These are phyloP conservation scores for Penicillium sp. DNA, from an alignment of 2,329 filamentous ascomycete species.

Conservation along the genomic window DNA sequence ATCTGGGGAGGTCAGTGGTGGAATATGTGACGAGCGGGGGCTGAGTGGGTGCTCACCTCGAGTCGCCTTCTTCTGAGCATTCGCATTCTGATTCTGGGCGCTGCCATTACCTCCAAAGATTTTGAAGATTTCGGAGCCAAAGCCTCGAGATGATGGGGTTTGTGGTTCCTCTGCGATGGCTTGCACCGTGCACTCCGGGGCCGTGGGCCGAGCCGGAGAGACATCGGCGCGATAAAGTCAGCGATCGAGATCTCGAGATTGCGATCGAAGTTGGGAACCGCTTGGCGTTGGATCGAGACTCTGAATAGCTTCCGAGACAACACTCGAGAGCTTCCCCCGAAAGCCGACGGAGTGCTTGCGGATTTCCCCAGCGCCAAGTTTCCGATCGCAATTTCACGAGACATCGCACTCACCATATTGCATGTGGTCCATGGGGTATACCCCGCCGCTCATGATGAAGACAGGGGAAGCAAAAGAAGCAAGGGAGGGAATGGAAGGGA, in stretches of 20 bases:
- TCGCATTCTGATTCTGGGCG: constrained; percentile 32
- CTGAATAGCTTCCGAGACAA: neutral
- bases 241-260: constrained; percentile 1
- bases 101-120: constrained; percentile 53
- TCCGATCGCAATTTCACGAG: neutral
- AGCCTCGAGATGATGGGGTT: constrained; percentile 21
- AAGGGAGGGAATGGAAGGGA: neutral
- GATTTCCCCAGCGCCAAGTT: neutral
- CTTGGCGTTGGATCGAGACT: neutral
- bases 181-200: constrained; percentile 18
- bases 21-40: neutral
- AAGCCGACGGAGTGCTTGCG: neutral
- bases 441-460: constrained; percentile 29
- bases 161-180: constrained; percentile 20
- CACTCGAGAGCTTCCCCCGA: too few species aligned
- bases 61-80: constrained; percentile 65
- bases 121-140: constrained; percentile 48
- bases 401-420: constrained; percentile 19
- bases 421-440: constrained; percentile 29
- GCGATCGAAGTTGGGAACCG: neutral
- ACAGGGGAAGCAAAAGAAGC: constrained; percentile 10
- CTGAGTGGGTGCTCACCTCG: constrained; percentile 57
- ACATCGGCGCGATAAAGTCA: constrained; percentile 18
- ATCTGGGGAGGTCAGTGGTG: constrained; percentile 54
- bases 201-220: constrained; percentile 11